Base-by-base conservation (phyloP, 2,329 filamentous ascomycete genomes). In the Diaporthe sp. region DNA sequence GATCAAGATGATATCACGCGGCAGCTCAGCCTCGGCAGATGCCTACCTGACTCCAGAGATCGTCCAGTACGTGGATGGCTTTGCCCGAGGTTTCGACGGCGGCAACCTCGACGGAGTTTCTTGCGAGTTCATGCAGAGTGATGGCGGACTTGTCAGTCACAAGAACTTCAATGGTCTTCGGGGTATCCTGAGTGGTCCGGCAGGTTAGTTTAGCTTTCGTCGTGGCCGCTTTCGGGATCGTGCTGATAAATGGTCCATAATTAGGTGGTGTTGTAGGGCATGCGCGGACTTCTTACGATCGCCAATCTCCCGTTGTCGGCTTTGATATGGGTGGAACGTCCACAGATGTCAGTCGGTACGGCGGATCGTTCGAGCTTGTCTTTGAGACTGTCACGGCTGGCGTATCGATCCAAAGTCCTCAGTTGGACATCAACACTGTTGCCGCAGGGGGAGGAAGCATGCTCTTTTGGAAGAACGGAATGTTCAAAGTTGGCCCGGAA, bases 381-480 rank as follows among this genome's bases (percentile, higher is more conserved):
- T 94, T 94, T 74, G 92, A 94, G 78, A 93, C 92, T 1, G 94
- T 92, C 1, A 92, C 93, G 5, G 92, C 92, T 0, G 92, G 92
- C 37, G 90, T 94, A 0, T 92, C 92, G 0, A 93, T 94, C 17
- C 92, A 94, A 76, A 92, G 90, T 2, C 93, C 93, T 0, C 93
- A 94, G 79, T 86, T 94, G 2, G 93, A 95, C 79, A 94, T 95
- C 83, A 94, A 94, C 81, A 95, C 93, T 0, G 93, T 95, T 3
- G 86, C 86, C 10, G 87, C 87, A 25, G 86, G 86, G 4, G 88
- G 88, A 51, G 88, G 88, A 9, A 87, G 85, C 0, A 86, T 88
- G 7, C 84, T 95, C 1, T 91, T 92, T 77, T 94, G 91, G 85
- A 88, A 89, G 71, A 94, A 94, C 75, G 93, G 93, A 0, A 85